These are phyloP conservation scores for Phoma sp. DNA, from an alignment of 2,329 filamentous ascomycete genomes.

Conservation along the genomic window DNA sequence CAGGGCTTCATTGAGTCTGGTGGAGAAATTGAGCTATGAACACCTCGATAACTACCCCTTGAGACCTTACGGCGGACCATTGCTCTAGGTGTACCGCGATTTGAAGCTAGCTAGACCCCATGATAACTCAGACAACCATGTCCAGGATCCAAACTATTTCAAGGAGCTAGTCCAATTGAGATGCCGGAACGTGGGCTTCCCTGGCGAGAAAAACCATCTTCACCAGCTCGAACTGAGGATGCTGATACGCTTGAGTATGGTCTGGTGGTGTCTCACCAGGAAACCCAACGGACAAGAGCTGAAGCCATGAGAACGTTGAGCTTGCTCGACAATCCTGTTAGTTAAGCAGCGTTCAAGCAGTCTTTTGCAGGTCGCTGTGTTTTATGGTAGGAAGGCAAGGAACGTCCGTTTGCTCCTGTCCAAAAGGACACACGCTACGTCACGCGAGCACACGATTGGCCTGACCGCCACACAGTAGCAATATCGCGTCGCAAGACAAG, in stretches of 20 bases:
- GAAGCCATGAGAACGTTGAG: too few species aligned
- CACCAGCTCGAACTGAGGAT: too few species aligned
- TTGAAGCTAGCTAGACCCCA: neutral
- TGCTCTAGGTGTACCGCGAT: neutral
- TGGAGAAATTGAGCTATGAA: constrained; percentile 20
- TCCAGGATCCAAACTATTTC: neutral
- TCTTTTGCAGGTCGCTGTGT: neutral
- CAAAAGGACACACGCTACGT: constrained; percentile 18
- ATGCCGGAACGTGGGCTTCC: too few species aligned
- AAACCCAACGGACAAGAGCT: too few species aligned
- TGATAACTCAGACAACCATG: neutral
- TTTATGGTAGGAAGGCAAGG: constrained; percentile 1
- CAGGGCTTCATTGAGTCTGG: constrained; percentile 25
- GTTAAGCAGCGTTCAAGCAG: too few species aligned
- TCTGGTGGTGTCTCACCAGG: too few species aligned
- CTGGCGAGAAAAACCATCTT: too few species aligned
- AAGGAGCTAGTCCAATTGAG: neutral
- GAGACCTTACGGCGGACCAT: too few species aligned
- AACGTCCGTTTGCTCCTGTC: constrained; percentile 20
- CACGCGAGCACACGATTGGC: constrained; percentile 22
- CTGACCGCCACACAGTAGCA: constrained; percentile 7
- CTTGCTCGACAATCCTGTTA: too few species aligned
- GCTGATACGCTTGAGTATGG: too few species aligned
- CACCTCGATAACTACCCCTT: too few species aligned
- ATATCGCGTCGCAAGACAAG: constrained; percentile 1